Evolutionary conservation across 2,329 filamentous ascomycete species (phyloP).

Genomic region (Aschersonia sp.): DNA sequence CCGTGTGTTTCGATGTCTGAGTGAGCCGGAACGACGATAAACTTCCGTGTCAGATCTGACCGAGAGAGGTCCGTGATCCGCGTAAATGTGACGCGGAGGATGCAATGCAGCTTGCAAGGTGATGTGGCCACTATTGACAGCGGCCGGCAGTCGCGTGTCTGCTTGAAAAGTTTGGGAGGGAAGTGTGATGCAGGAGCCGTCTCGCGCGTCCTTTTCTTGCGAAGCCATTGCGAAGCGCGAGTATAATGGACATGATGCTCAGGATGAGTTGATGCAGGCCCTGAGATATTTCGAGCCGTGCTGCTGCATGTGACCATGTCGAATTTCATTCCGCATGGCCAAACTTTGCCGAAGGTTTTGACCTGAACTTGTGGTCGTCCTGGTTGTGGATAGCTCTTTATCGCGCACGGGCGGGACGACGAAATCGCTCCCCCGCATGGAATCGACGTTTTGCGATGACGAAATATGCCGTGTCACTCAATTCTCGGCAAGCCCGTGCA

Average conservation of each 20-base stretch:
- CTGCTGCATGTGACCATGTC: background rate
- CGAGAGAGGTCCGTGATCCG: conserved; percentile 1
- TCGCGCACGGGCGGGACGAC: too few species aligned
- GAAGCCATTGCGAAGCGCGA: background rate
- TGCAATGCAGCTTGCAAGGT: background rate
- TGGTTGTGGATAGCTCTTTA: background rate
- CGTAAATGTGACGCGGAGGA: background rate
- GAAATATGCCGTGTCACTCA: too few species aligned
- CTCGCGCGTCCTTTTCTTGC: background rate
- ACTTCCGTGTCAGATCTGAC: conserved; percentile 13
- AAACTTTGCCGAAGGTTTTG: background rate
- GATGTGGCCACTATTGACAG: background rate
- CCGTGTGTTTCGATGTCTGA: conserved; percentile 24
- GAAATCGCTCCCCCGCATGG: too few species aligned
- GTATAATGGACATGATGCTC: background rate
- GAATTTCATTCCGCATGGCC: background rate
- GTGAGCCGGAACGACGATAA: conserved; percentile 8
- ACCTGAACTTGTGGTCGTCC: background rate
- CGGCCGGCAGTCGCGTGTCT: background rate
- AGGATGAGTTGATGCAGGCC: background rate
- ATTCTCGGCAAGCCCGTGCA: too few species aligned
- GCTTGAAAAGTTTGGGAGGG: background rate
- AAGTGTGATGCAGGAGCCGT: background rate
- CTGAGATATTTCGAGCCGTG: background rate
- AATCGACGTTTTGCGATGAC: too few species aligned